These are phyloP conservation scores for Taxawa tesnikishii DNA, from an alignment of 2,329 filamentous ascomycete species.

Conservation along the genomic window DNA sequence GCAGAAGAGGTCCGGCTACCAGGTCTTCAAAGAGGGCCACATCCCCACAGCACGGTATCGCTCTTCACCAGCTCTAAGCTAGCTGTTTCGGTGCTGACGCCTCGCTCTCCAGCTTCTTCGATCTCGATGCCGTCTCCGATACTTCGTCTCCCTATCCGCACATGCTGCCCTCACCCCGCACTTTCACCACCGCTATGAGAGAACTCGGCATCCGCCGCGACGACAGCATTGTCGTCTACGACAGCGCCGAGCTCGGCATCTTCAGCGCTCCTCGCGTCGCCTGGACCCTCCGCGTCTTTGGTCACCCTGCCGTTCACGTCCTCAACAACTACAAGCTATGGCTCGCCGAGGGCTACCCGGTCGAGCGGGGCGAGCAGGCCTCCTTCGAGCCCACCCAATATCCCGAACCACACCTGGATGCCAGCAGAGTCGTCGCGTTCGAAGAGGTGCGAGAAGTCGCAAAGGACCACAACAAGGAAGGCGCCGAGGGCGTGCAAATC, in stretches of 20 bases:
- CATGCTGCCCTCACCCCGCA: slow-evolving; percentile 76
- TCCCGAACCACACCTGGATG: slow-evolving; percentile 32
- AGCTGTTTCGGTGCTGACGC: too few species aligned
- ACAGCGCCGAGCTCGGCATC: slow-evolving; percentile 80
- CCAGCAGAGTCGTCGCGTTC: slow-evolving; percentile 60
- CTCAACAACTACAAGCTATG: slow-evolving; percentile 95
- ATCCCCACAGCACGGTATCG: slow-evolving; percentile 63
- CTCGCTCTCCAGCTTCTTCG: slow-evolving; percentile 61
- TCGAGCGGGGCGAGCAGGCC: slow-evolving; percentile 62
- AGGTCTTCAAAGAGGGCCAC: slow-evolving; percentile 68
- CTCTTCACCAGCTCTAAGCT: slow-evolving; percentile 74
- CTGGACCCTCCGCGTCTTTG: slow-evolving; percentile 87
- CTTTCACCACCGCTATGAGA: slow-evolving; percentile 81
- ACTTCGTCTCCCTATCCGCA: slow-evolving; percentile 82
- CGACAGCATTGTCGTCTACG: slow-evolving; percentile 88
- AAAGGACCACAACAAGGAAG: slow-evolving; percentile 67
- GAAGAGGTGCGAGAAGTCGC: slow-evolving; percentile 73
- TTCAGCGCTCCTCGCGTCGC: slow-evolving; percentile 88
- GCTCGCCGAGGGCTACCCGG: slow-evolving; percentile 71
- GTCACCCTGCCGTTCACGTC: slow-evolving; percentile 76
- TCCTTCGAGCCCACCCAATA: slow-evolving; percentile 30
- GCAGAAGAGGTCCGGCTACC: slow-evolving; percentile 59
- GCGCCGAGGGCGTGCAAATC: slow-evolving; percentile 71
- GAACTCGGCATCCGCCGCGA: slow-evolving; percentile 75
- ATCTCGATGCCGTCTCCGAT: slow-evolving; percentile 86